Evolutionary conservation across 176 grass and related monocot genomes (phyloP).

Genomic region (Eragrostis nindensis): DNA sequence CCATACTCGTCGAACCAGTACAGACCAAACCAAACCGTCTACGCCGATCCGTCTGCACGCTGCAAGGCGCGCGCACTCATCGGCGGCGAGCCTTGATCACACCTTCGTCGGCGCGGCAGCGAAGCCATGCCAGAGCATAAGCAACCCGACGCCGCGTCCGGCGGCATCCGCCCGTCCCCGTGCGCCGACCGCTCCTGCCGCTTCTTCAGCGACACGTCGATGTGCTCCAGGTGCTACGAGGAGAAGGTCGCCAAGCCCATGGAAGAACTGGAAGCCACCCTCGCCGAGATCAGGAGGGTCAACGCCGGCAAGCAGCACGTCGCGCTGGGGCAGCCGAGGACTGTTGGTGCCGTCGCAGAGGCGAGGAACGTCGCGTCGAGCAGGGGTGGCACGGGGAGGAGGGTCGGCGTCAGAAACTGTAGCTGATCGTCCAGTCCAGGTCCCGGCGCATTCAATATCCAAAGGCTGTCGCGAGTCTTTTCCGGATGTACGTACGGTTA

Average conservation of each 20-base stretch:
- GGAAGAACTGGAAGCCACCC: neutral
- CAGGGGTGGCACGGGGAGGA: neutral
- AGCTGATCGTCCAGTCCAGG: neutral
- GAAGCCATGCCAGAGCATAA: no score
- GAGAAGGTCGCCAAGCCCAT: neutral
- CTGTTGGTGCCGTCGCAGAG: no score
- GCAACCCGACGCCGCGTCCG: neutral
- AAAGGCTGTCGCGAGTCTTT: neutral
- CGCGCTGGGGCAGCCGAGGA: no score
- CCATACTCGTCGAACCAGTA: no score
- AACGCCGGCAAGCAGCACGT: no score
- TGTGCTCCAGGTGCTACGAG: constrained; percentile 7
- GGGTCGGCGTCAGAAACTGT: neutral
- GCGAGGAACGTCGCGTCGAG: neutral
- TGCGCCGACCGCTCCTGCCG: neutral
- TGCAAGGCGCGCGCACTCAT: no score
- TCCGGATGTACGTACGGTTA: neutral
- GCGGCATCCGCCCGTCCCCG: neutral
- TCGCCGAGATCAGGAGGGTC: constrained; percentile 9
- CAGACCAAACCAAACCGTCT: no score
- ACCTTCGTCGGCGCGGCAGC: no score
- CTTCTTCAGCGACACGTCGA: neutral
- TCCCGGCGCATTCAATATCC: neutral
- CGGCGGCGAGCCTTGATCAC: no score
- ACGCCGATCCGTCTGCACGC: no score